These are phyloP conservation scores for Tanacetum coccineum DNA, from an alignment of 129 eudicot species.

Conservation along the genomic window DNA sequence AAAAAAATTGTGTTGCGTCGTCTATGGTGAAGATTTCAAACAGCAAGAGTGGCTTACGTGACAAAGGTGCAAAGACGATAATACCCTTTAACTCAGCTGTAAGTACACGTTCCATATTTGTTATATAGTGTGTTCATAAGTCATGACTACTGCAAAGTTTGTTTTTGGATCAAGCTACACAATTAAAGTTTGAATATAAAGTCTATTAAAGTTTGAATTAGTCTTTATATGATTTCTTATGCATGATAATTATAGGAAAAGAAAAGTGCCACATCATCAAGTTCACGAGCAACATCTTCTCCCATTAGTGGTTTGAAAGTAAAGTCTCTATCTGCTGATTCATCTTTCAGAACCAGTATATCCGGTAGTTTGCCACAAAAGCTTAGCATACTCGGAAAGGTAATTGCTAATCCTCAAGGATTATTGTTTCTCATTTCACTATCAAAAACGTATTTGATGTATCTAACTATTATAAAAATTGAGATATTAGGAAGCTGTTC, in stretches of 20 bases:
- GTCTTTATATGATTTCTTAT: not conserved
- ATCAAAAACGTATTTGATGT: not conserved
- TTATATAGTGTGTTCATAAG: too few species aligned
- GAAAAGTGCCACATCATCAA: conserved; percentile 60
- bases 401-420: conserved; percentile 7
- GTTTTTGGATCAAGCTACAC: too few species aligned
- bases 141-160: too few species aligned
- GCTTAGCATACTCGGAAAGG: conserved; percentile 71
- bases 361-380: conserved; percentile 63
- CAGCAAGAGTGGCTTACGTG: conserved; percentile 65
- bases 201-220: too few species aligned
- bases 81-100: conserved; percentile 68
- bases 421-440: not conserved
- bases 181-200: too few species aligned
- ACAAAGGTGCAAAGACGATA: conserved; percentile 47
- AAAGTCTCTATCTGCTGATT: conserved; percentile 38
- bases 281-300: conserved; percentile 37
- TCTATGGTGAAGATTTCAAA: conserved; percentile 54
- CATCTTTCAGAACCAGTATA: conserved; percentile 39
- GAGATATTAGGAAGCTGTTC: conserved; percentile 74
- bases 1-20: conserved; percentile 55
- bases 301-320: conserved; percentile 24
- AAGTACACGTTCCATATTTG: conserved; percentile 62
- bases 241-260: conserved; percentile 43
- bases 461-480: not conserved